Evolutionary conservation across 2,329 filamentous ascomycete species (phyloP).

Genomic region (Colletotrichum filicis): DNA sequence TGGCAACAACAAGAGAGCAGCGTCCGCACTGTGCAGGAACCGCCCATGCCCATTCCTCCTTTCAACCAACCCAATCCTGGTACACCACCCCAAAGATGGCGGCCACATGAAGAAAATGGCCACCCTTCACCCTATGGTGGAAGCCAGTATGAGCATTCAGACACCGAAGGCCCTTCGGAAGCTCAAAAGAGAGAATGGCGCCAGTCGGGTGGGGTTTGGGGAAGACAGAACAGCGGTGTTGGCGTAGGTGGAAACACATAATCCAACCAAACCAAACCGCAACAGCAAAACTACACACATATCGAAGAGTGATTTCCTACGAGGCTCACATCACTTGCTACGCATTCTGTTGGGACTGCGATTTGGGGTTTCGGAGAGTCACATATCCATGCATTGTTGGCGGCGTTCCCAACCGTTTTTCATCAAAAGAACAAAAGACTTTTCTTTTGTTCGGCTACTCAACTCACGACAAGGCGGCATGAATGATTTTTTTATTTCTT

Average conservation of each 20-base stretch:
- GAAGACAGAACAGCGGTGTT: slow-evolving; percentile 60
- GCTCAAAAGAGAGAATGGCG: slow-evolving; percentile 65
- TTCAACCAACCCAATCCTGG: slow-evolving; percentile 53
- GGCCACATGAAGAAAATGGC: slow-evolving; percentile 54
- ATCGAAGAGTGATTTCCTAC: slow-evolving; percentile 2
- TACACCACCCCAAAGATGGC: slow-evolving; percentile 62
- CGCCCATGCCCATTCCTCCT: slow-evolving; percentile 46
- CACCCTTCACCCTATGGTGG: slow-evolving; percentile 54
- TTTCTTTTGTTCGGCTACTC: slow-evolving; percentile 36
- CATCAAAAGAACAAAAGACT: slow-evolving; percentile 33
- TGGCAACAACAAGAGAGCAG: slow-evolving; percentile 88
- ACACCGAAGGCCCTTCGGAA: slow-evolving; percentile 53
- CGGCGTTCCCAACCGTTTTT: slow-evolving; percentile 44
- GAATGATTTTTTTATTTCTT: slow-evolving; percentile 35
- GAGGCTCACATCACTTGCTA: slow-evolving; percentile 26
- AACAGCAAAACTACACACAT: neutral
- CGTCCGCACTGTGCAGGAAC: slow-evolving; percentile 79
- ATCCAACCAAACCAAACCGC: slow-evolving; percentile 29
- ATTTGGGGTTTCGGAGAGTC: slow-evolving; percentile 34
- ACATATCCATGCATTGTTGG: slow-evolving; percentile 48
- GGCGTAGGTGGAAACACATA: slow-evolving; percentile 60
- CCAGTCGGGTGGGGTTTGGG: slow-evolving; percentile 61
- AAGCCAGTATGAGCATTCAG: slow-evolving; percentile 56
- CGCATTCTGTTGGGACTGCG: slow-evolving; percentile 27
- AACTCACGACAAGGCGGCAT: slow-evolving; percentile 33